A percentile compares a stretch with the other conserved stretches of the same genome.
Evolutionary conservation across 2,329 filamentous ascomycete genomes (phyloP).

Genomic region (Delphinella strobiligena): DNA sequence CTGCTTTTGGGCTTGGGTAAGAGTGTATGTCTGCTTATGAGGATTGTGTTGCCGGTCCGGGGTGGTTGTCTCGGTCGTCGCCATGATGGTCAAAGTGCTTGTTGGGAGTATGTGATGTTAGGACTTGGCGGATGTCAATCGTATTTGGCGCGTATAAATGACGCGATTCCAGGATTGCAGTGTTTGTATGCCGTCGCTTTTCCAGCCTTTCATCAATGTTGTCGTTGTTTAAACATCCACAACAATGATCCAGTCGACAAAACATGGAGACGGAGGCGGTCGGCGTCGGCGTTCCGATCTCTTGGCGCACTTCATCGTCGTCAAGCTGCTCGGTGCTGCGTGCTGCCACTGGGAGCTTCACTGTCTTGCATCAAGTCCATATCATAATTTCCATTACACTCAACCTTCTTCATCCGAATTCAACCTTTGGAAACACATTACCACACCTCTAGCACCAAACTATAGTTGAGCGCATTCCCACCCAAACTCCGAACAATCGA

Average conservation of each 20-base stretch:
- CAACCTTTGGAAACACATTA: too few relatives aligned
- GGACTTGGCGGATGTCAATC: not conserved
- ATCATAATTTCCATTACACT: too few relatives aligned
- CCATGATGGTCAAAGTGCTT: not conserved
- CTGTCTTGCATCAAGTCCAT: too few relatives aligned
- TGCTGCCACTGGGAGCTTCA: too few relatives aligned
- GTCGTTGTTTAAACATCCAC: not conserved
- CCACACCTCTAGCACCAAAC: too few relatives aligned
- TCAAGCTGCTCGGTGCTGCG: too few relatives aligned
- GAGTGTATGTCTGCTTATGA: conserved; percentile 5
- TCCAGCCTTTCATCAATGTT: not conserved
- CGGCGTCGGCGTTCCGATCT: too few relatives aligned
- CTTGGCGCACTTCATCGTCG: too few relatives aligned
- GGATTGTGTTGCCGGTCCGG: not conserved
- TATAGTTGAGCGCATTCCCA: not conserved
- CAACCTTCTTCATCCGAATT: too few relatives aligned
- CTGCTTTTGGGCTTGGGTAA: conserved; percentile 57
- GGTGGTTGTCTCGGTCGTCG: not conserved
- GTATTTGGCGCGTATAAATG: not conserved
- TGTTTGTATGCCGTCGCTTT: not conserved
- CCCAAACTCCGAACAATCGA: conserved; percentile 21
- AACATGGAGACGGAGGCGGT: too few relatives aligned
- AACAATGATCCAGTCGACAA: not conserved
- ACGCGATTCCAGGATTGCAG: not conserved
- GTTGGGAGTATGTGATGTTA: not conserved